Conservation (phyloP, 495 filamentous ascomycete species). For the Trichoderma virens region DNA sequence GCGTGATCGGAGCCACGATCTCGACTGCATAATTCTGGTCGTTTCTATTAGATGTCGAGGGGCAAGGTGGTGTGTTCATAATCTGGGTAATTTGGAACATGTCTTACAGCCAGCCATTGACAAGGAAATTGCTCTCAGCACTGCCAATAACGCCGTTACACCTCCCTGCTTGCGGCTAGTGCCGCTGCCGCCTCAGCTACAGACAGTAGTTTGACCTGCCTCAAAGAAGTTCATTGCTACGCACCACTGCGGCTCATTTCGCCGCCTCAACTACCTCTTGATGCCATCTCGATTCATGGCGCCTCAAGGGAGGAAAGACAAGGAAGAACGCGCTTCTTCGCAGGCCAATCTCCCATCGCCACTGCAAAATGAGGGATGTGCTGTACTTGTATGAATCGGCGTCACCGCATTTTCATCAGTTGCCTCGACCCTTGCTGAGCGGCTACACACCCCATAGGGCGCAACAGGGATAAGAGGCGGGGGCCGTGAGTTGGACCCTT, state of each 20-base stretch:
- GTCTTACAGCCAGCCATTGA: not conserved
- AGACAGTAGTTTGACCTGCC: not conserved
- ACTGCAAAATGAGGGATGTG: not conserved
- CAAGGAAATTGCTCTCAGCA: not conserved
- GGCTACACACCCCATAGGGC: not conserved
- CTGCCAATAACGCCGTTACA: not conserved
- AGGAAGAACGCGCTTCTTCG: too few relatives aligned
- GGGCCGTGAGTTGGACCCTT: slow-evolving; percentile 1
- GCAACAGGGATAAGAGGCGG: not conserved
- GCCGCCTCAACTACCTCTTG: not conserved
- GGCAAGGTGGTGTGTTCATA: not conserved
- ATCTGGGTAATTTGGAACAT: not conserved
- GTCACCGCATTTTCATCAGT: slow-evolving; percentile 6
- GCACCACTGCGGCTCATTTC: not conserved
- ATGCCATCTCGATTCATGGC: too few relatives aligned
- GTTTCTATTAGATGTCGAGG: not conserved
- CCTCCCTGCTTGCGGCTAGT: not conserved
- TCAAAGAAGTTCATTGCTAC: not conserved
- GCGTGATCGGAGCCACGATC: not conserved
- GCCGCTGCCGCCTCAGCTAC: not conserved
- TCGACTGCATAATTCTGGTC: not conserved
- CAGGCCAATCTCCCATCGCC: not conserved
- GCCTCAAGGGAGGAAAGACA: too few relatives aligned
- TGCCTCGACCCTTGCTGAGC: not conserved
- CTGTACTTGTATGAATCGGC: not conserved